Conservation (phyloP, 495 filamentous ascomycete species). For the Hypoxylon fuscum region DNA sequence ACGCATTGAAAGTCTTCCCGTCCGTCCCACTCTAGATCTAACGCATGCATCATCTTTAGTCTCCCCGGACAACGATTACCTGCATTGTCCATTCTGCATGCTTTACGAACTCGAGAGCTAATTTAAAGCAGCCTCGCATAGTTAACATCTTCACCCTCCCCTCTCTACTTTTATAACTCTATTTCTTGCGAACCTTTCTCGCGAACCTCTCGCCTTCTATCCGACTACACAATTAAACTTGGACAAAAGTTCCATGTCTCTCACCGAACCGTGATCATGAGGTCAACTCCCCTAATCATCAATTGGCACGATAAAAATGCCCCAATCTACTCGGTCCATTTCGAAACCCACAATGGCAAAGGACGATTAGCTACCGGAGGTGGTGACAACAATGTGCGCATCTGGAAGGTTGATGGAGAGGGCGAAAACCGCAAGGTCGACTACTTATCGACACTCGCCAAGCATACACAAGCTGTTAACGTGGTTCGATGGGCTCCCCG, state of each 20-base stretch:
- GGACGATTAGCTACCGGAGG: slow-evolving; percentile 92
- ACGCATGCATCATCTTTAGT: background rate
- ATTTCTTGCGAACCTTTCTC: background rate
- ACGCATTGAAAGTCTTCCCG: background rate
- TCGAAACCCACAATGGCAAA: slow-evolving; percentile 87
- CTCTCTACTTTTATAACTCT: background rate
- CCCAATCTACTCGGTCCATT: slow-evolving; percentile 95
- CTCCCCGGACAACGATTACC: too few species aligned
- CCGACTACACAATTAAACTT: background rate
- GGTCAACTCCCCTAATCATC: slow-evolving; percentile 88
- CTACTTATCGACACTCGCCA: slow-evolving; percentile 88
- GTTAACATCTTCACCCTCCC: background rate
- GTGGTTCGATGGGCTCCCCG: slow-evolving; percentile 94
- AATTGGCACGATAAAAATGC: slow-evolving; percentile 96
- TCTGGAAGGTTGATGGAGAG: slow-evolving; percentile 88
- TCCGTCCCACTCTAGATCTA: background rate
- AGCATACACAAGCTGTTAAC: slow-evolving; percentile 98
- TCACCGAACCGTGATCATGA: slow-evolving; percentile 68
- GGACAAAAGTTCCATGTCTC: slow-evolving; percentile 29
- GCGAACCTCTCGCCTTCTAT: background rate
- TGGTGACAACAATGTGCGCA: slow-evolving; percentile 96
- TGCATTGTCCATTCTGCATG: too few species aligned
- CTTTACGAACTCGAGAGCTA: slow-evolving; percentile 10
- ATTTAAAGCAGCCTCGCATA: slow-evolving; percentile 24
- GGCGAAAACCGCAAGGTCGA: slow-evolving; percentile 89